A percentile compares a stretch with the other conserved stretches of the same genome.
Evolutionary conservation across 73 alveolate species (phyloP).

Genomic region (Paramecium sonneborni): DNA sequence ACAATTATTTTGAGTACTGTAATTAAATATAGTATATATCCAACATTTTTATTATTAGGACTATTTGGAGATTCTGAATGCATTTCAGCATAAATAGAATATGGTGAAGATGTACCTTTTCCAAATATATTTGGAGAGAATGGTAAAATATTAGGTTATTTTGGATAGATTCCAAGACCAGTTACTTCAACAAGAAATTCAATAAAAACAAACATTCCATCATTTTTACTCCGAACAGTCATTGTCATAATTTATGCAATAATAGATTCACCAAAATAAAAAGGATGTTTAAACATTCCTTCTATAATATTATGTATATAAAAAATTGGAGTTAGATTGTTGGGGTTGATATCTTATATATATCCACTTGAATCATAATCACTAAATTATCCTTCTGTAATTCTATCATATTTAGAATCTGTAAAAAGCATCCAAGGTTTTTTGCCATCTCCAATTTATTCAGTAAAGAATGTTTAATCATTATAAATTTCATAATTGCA

Average conservation of each 20-base stretch:
- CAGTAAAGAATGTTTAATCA: not conserved
- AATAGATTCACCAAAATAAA: not conserved
- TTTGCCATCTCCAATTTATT: not conserved
- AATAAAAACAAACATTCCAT: conserved; percentile 25
- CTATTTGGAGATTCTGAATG: not conserved
- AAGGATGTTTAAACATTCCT: not conserved
- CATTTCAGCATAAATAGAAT: not conserved
- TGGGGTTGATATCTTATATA: not conserved
- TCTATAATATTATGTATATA: not conserved
- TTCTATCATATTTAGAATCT: not conserved
- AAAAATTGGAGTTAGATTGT: not conserved
- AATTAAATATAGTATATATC: not conserved
- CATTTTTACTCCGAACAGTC: conserved; percentile 36
- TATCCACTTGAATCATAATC: conserved; percentile 30
- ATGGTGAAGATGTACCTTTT: not conserved
- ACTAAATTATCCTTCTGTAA: not conserved
- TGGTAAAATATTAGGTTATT: not conserved
- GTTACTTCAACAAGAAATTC: conserved; percentile 10
- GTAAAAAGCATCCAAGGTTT: conserved; percentile 18
- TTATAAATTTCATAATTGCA: not conserved
- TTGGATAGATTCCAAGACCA: not conserved
- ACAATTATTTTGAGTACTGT: not conserved
- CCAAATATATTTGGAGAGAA: conserved; percentile 33
- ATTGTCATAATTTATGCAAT: not conserved
- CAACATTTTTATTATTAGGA: conserved; percentile 4